Conservation (phyloP, 1,139 yeast species). For the Hemisphaericaspora subhashii region DNA sequence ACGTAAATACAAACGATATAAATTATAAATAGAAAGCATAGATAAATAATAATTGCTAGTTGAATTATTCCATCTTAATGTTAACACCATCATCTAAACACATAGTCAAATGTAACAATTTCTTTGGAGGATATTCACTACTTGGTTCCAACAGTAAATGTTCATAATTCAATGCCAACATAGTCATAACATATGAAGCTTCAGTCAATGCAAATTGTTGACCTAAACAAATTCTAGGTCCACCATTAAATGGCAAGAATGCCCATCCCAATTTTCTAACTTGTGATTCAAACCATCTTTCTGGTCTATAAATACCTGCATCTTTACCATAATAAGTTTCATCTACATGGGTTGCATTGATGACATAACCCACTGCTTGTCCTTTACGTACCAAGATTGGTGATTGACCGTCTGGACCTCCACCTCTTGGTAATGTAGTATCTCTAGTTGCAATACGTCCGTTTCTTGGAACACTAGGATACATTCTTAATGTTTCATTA, state of each 20-base stretch:
- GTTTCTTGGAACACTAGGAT: constrained; percentile 55
- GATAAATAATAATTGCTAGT: neutral
- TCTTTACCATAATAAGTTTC: constrained; percentile 45
- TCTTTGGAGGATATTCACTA: constrained; percentile 30
- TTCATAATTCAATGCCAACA: constrained; percentile 30
- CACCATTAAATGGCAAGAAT: constrained; percentile 46
- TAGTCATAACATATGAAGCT: constrained; percentile 32
- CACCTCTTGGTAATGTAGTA: constrained; percentile 51
- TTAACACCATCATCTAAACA: constrained; percentile 30
- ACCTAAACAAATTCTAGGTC: constrained; percentile 46
- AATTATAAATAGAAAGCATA: no score
- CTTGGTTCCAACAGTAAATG: constrained; percentile 12
- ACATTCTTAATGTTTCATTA: constrained; percentile 51
- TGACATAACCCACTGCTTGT: constrained; percentile 36
- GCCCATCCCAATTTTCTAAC: constrained; percentile 42
- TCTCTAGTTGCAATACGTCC: constrained; percentile 42
- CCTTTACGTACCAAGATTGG: constrained; percentile 50
- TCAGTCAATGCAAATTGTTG: constrained; percentile 50
- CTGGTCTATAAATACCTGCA: constrained; percentile 46
- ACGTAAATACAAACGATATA: no score
- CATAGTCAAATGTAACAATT: constrained; percentile 37
- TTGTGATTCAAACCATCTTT: constrained; percentile 44
- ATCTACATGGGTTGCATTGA: constrained; percentile 43
- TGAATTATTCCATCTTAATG: constrained; percentile 7
- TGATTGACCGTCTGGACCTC: constrained; percentile 44